A percentile compares a stretch with the other conserved stretches of the same genome.
Conservation (phyloP, 495 filamentous ascomycete genomes). For the Penicillium daleae region DNA sequence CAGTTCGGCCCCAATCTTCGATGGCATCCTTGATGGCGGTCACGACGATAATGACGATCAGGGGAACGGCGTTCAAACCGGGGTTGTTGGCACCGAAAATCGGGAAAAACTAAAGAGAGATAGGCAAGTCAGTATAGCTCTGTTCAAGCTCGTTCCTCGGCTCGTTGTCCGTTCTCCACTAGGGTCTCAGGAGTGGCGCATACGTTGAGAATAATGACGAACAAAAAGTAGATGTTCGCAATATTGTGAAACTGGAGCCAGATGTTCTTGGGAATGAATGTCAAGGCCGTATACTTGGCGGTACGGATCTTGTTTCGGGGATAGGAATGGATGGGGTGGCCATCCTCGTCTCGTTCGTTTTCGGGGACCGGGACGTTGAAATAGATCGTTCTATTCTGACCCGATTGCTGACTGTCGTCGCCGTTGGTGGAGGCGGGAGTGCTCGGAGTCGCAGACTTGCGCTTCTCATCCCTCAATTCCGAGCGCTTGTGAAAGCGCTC, state of each 20-base stretch:
- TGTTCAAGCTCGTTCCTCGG: background rate
- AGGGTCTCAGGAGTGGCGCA: constrained; percentile 39
- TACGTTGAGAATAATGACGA: constrained; percentile 92
- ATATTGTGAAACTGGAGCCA: constrained; percentile 99
- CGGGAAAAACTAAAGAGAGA: constrained; percentile 74
- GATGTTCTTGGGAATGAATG: constrained; percentile 96
- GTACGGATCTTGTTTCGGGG: constrained; percentile 96
- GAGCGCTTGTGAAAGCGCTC: constrained; percentile 71
- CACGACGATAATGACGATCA: constrained; percentile 92
- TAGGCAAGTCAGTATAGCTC: background rate
- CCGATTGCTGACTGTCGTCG: constrained; percentile 35
- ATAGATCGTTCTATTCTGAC: constrained; percentile 61
- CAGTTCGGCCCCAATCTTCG: constrained; percentile 92
- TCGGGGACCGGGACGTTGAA: constrained; percentile 85
- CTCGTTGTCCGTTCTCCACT: background rate
- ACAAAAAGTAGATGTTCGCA: constrained; percentile 97
- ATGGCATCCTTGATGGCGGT: constrained; percentile 96
- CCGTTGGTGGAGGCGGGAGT: constrained; percentile 40
- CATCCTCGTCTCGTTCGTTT: constrained; percentile 81
- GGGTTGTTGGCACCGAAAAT: constrained; percentile 95
- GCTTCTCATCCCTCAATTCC: constrained; percentile 64
- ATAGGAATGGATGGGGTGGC: constrained; percentile 68
- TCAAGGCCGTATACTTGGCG: constrained; percentile 93
- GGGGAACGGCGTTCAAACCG: constrained; percentile 83
- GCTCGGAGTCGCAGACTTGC: constrained; percentile 54